These are phyloP conservation scores for Dichomitus squalens DNA, from an alignment of 1,284 basidiomycete genomes.

Conservation along the genomic window DNA sequence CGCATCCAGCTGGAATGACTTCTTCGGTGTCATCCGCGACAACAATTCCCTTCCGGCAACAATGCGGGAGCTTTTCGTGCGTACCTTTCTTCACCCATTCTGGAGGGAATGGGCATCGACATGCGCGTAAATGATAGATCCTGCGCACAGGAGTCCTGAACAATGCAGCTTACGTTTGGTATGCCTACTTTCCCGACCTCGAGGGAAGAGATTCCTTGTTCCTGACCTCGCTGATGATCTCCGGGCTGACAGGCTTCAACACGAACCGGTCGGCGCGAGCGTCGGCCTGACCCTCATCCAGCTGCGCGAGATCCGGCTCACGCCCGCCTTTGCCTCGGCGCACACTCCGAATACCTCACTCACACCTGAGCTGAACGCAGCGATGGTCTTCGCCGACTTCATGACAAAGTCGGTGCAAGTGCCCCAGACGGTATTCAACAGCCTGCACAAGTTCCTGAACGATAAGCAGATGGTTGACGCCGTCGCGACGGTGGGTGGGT, in stretches of 20 bases:
- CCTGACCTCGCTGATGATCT: background rate
- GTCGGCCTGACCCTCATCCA: constrained; percentile 42
- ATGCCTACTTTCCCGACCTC: background rate
- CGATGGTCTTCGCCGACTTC: constrained; percentile 42
- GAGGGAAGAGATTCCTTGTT: too few species aligned
- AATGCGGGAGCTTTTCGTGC: constrained; percentile 33
- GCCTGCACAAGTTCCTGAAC: constrained; percentile 36
- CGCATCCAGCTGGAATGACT: constrained; percentile 28
- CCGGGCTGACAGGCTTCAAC: constrained; percentile 46
- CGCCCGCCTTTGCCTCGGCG: constrained; percentile 31
- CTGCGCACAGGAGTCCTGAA: constrained; percentile 31
- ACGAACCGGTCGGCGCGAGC: constrained; percentile 42
- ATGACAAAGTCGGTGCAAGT: constrained; percentile 40
- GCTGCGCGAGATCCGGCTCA: constrained; percentile 38
- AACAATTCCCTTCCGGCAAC: constrained; percentile 29
- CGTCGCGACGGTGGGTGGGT: constrained; percentile 42
- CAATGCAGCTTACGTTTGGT: constrained; percentile 32
- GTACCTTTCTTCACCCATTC: constrained; percentile 27
- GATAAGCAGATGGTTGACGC: constrained; percentile 45
- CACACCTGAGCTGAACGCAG: constrained; percentile 34
- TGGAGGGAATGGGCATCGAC: background rate
- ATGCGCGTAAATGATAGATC: constrained; percentile 18
- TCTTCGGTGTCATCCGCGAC: constrained; percentile 26
- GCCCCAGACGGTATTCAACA: constrained; percentile 39
- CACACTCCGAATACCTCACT: constrained; percentile 11